Evolutionary conservation across 371 early-diverging fungal genomes (phyloP), one percentile per base, ranked within the genome.

Genomic region (Lichtheimia ramosa): DNA sequence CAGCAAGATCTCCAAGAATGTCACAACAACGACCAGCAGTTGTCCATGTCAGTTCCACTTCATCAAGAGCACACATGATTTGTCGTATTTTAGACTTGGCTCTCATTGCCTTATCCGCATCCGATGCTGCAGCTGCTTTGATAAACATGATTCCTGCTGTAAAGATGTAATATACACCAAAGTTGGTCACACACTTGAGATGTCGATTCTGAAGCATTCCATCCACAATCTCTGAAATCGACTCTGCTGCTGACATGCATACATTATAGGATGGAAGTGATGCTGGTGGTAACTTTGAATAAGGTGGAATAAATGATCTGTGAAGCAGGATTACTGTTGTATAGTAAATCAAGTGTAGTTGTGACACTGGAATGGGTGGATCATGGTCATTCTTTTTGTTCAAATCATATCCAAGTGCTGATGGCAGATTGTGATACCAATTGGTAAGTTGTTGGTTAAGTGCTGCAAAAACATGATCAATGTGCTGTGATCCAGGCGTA

Each of bases 191-290:
- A 60, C 61, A 75, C 6, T 60, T 66, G 12, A 81, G 58, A 25
- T 64, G 65, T 15, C 65, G 63, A 16, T 70, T 62, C 13, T 64
- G 63, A 3, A 73, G 42, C 65, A 81, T 64, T 15, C 65, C 54
- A 49, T 73, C 68, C 14, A 58, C 67, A 23, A 85, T 81, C 20
- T 74, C 68, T 14, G 80, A 56, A 12, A 83, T 79, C 0, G 79
- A 62, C 8, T 74, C 73, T 2, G 85, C 82, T 5, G 81, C 75
- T 5, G 74, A 72, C 2, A 72, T 69, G 52, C 83, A 83, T n/a
- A 79, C 69, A 18, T 80, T 70, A 0, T 79, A 75, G 16, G 75
- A 55, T 1, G 61, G 60, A 13, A 63, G 56, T 34, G 34, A 34
- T 34, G 34, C 34, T 34, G 34, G 10, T 34, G 34, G 34, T 34